Conservation (phyloP, 306 rosid genomes). For the Betula pendula region DNA sequence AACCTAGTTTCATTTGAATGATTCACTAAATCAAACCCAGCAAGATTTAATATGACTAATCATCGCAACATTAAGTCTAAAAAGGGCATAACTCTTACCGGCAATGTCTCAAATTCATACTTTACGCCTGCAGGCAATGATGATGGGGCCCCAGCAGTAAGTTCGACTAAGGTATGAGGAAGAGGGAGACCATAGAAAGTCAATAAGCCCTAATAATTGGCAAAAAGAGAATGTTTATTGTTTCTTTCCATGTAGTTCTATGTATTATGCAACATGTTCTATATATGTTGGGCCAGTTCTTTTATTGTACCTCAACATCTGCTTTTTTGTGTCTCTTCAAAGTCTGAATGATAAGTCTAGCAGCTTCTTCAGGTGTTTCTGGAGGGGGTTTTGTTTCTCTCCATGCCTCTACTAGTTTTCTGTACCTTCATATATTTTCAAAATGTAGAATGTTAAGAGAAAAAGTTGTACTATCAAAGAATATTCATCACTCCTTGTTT, state of each 20-base stretch:
- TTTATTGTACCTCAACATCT: slow-evolving; percentile 78
- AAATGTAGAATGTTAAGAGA: not conserved
- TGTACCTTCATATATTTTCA: slow-evolving; percentile 56
- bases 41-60: not conserved
- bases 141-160: slow-evolving; percentile 39
- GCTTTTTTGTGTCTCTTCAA: slow-evolving; percentile 67
- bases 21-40: slow-evolving; percentile 19
- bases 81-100: slow-evolving; percentile 41
- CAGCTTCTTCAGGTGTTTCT: slow-evolving; percentile 71
- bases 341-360: slow-evolving; percentile 67
- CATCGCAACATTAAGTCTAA: not conserved
- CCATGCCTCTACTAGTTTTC: slow-evolving; percentile 84
- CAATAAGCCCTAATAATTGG: slow-evolving; percentile 53
- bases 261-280: not conserved
- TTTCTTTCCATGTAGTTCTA: not conserved
- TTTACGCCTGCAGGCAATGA: slow-evolving; percentile 58
- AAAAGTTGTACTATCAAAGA: not conserved
- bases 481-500: not conserved
- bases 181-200: slow-evolving; percentile 64
- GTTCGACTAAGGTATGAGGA: slow-evolving; percentile 48
- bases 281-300: not conserved
- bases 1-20: slow-evolving; percentile 49
- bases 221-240: not conserved
- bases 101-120: slow-evolving; percentile 68
- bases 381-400: slow-evolving; percentile 73